Evolutionary conservation across 2,329 filamentous ascomycete genomes (phyloP).

Genomic region (Penicillium sp.): DNA sequence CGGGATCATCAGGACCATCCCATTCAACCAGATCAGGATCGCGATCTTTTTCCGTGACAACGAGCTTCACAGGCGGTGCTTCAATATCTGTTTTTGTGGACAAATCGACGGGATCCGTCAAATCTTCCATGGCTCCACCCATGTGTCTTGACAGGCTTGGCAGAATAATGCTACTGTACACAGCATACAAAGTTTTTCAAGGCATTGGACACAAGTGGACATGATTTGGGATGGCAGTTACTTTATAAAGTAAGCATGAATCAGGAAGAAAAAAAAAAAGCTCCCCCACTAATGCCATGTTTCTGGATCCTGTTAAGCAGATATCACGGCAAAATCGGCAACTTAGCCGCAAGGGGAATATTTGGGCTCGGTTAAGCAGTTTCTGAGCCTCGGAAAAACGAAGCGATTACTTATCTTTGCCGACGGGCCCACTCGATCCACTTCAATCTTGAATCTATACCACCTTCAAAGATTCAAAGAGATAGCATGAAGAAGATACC

Average conservation of each 20-base stretch:
- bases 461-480: no score
- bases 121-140: background rate
- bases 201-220: background rate
- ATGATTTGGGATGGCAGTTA: background rate
- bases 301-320: background rate
- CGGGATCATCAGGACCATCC: constrained; percentile 31
- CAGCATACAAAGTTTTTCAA: background rate
- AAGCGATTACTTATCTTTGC: background rate
- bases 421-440: background rate
- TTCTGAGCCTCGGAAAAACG: background rate
- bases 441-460: no score
- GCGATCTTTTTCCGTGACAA: background rate
- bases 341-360: background rate
- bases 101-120: background rate
- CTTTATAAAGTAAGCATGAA: background rate
- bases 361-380: background rate
- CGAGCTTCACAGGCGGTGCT: background rate
- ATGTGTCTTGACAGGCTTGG: background rate
- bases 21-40: constrained; percentile 10
- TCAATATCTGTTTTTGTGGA: background rate
- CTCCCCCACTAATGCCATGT: background rate
- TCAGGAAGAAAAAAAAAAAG: background rate
- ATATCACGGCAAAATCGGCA: constrained; percentile 1
- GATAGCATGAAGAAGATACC: no score
- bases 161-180: background rate